Base-by-base conservation (phyloP, 257 asterid genomes). In the Solanum lignicaule region DNA sequence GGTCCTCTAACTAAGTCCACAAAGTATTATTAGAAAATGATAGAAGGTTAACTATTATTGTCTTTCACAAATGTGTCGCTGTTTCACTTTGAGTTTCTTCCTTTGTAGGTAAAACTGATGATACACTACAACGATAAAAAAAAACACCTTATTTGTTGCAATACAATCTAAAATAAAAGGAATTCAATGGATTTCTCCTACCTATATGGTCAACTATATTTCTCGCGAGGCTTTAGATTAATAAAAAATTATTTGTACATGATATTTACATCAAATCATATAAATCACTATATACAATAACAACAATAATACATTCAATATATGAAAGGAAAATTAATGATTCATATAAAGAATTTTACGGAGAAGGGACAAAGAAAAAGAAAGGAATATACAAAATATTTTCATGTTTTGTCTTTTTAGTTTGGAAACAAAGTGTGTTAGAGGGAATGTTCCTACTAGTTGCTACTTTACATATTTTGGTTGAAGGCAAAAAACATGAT, bases 41-140 rank as follows among this genome's bases (percentile, higher is more conserved):
- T 69, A 31, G 13, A 69, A 35, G n/a, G 5, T 18, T 3, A 31
- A 15, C 5, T 31, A 31, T 29, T 1, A 3, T 71, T 16, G 5
- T 31, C 23, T 29, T 27, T 18, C 33, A 65, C 2, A 65, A 14
- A 14, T 0, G 3, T 1, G 9, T 3, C 3, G 0, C 1, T 71
- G 2, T 71, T 71, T 31, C 7, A 31, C 7, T 71, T 15, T 20
- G 7, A 71, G 6, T 31, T 31, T 1, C 11, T 14, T 29, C 3
- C 0, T 7, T 16, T 15, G 1, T 29, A 31, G 1, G 0, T 8
- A 69, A 69, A 69, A 3, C 0, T 15, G 3, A 69, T 2, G 12
- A 1, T 29, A 15, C 5, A 31, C 7, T 9, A 31, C 0, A 1
- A 71, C 5, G 4, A 9, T 8, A 60, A 9, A 23, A 58, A 35